Base-by-base conservation (phyloP, 306 rosid genomes). In the Casuarina glauca region DNA sequence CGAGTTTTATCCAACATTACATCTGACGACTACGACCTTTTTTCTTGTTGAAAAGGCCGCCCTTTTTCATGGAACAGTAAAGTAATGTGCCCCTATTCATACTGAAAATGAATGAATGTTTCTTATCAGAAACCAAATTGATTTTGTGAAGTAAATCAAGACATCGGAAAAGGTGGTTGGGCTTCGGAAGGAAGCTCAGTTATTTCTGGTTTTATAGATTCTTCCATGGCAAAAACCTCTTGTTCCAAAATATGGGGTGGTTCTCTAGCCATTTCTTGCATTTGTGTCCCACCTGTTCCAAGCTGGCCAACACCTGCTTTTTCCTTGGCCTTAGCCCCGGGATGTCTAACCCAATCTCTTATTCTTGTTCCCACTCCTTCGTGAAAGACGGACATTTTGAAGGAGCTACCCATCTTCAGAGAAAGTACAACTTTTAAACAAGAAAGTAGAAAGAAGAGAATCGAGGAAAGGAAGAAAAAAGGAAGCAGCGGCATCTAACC, bases 321-420 rank as follows among this genome's bases (percentile, higher is more conserved):
- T 10, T 43, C 66, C 41, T 5, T 2, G 2, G 9, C 10, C 19
- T 0, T 19, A 48, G 10, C 50, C 11, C 0, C 38, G 38, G 15
- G 10, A 0, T 2, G 58, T 41, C 20, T 19, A 5, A 6, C 57
- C 87, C 89, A 81, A 0, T 0, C 3, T 66, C 1, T 2, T 0
- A 78, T 1, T 19, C 38, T 0, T 69, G 39, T 4, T n/a, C 48
- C 75, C 17, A 12, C 3, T 19, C 0, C 0, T 0, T 55, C 51
- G 10, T 53, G 9, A 49, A 82, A 19, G 78, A 85, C 79, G 8
- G 87, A 88, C 60, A 58, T 6, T 91, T 87, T 90, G 77, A 51
- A 49, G 7, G 20, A 11, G 74, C 68, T 84, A 16, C 98, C 98
- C 98, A 94, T 92, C 98, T 94, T 77, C 75, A 74, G 12, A 73